Base-by-base conservation (phyloP, 345 rosid genomes). In the Carallia pectinifolia region DNA sequence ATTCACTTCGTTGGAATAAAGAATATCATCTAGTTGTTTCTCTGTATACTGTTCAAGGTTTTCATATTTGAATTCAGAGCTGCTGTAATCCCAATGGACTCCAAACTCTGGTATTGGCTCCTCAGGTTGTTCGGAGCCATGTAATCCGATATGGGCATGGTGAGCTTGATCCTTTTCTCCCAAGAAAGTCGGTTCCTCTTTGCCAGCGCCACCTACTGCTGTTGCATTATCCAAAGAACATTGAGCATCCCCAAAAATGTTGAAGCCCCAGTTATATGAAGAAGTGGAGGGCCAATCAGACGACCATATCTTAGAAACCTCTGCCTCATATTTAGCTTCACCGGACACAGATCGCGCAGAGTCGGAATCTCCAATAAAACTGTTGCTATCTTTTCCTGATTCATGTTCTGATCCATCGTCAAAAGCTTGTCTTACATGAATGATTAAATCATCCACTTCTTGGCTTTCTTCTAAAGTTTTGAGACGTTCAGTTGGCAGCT, bases 341-440 rank as follows among this genome's bases (percentile, higher is more conserved):
- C 50, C 62, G 23, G 48, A 23, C 18, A 47, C 44, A 27, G 83
- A 67, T 56, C 53, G 67, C 0, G 64, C 53, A 64, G 68, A 53
- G 58, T 83, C 77, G 19, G 77, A 77, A 67, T 76, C 79, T 6
- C 72, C 88, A 37, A 36, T 58, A 66, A 78, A 74, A 71, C 81
- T 85, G 68, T 83, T 74, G 79, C 89, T 82, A 61, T 77, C 93
- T 61, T 81, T 74, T n/a, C 58, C 81, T 1, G 85, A 86, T 71
- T 77, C 83, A 47, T 64, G 69, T 65, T 75, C 82, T 1, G 76
- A 77, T 31, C 64, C 82, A 52, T 77, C 36, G 3, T 44, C 63
- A 1, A 16, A 40, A 7, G 71, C 66, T 13, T 44, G 66, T 53
- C 17, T 69, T n/a, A 69, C 31, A 23, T 65, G 61, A 53, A 50